phyloP scores from a whole-genome alignment of 1,284 basidiomycete species.

The Naganishia albida region DNA sequence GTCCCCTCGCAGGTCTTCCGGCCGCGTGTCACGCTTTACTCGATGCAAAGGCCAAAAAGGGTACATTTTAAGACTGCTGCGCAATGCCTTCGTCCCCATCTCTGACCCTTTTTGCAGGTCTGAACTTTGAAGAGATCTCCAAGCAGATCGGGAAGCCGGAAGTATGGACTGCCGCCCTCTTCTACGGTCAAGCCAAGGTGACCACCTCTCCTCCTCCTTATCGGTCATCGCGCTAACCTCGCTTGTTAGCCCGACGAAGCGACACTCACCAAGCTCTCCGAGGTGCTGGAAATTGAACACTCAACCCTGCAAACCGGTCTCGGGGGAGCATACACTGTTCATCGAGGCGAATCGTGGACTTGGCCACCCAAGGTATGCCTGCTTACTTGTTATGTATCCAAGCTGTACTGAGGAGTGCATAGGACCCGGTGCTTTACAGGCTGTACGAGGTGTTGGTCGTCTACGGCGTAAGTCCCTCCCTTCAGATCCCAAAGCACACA shows the following conservation, averaged over 20 bases:
- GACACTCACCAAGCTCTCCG: conserved; percentile 69
- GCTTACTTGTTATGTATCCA: not conserved
- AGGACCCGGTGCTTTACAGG: conserved; percentile 79
- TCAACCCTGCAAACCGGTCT: conserved; percentile 63
- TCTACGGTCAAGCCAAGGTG: conserved; percentile 83
- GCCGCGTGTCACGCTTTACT: conserved; percentile 61
- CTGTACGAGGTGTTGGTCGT: conserved; percentile 82
- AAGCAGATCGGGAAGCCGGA: conserved; percentile 73
- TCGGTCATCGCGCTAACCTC: not conserved
- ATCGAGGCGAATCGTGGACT: conserved; percentile 44
- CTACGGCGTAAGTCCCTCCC: conserved; percentile 62
- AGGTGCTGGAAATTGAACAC: conserved; percentile 65
- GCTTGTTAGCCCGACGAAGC: conserved; percentile 54
- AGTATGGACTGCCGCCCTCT: conserved; percentile 82
- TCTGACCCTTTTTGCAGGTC: conserved; percentile 53
- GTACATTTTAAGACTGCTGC: conserved; percentile 49
- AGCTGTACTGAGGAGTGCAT: not conserved
- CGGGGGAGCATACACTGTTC: conserved; percentile 44
- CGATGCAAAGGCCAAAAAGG: conserved; percentile 68
- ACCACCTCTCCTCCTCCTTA: conserved; percentile 35
- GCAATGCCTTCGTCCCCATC: not conserved
- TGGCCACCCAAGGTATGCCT: conserved; percentile 46
- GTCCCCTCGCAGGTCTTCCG: conserved; percentile 61
- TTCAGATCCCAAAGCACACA: conserved; percentile 8
- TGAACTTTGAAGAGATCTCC: conserved; percentile 73